Percentiles rank a stretch among this genome's conserved stretches.
phyloP scores from a whole-genome alignment of 208 protist species.

The Acanthamoeba healyi region DNA sequence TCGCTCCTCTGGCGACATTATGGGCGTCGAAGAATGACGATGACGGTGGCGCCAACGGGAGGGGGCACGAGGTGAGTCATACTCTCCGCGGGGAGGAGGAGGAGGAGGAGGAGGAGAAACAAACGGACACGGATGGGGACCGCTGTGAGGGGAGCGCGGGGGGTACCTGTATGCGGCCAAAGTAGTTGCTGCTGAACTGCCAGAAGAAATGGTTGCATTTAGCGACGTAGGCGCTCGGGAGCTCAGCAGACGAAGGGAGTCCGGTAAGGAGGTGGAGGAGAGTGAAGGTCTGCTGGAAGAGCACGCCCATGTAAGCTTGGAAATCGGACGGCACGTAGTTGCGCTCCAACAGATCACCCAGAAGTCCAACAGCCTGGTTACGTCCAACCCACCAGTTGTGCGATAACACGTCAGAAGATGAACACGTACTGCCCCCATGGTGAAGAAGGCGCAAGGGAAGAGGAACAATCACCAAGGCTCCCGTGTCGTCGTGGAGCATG shows the following conservation, averaged over 20 bases:
- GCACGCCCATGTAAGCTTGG: background rate
- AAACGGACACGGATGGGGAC: too few species aligned
- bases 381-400: background rate
- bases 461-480: background rate
- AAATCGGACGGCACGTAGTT: conserved; percentile 38
- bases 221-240: background rate
- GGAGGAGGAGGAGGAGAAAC: too few species aligned
- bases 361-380: background rate
- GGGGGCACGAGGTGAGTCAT: too few species aligned
- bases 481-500: background rate
- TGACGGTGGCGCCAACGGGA: too few species aligned
- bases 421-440: background rate
- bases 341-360: conserved; percentile 15
- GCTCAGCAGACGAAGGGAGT: background rate
- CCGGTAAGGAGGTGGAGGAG: background rate
- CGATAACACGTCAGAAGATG: too few species aligned
- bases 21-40: too few species aligned
- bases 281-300: conserved; percentile 7
- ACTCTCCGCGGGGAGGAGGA: too few species aligned
- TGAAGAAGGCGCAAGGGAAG: background rate
- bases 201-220: conserved; percentile 50
- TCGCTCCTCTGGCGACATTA: background rate
- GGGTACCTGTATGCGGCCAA: conserved; percentile 9
- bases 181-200: conserved; percentile 56
- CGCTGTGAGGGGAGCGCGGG: too few species aligned